Evolutionary conservation across 306 rosid species (phyloP), one percentile per base, ranked within the genome.

Genomic region (Chamaecrista fasciculata): DNA sequence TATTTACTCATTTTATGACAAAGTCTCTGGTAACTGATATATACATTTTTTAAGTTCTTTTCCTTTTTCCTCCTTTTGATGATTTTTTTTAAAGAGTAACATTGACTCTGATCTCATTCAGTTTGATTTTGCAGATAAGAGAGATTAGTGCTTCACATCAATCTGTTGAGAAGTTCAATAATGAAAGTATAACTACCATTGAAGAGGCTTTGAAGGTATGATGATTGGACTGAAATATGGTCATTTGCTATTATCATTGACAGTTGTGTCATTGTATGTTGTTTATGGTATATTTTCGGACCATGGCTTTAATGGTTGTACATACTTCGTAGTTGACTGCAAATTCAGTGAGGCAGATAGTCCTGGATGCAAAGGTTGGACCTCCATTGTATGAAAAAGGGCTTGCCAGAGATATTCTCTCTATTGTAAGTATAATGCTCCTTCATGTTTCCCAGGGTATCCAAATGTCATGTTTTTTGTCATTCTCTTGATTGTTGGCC

Each of bases 381-480:
- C 96, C 95, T 55, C 98, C 96, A 10, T 84, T 70, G 19, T 87
- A 76, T 81, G 98, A 92, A 85, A 89, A 77, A 43, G 96, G 92
- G 29, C 89, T 92, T 37, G 98, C 96, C 11, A 59, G 56, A 63
- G 93, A 92, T 69, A 81, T 92, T 73, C 80, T 92, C 39, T 86
- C 87, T 72, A 73, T 69, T 75, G 98, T 92, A 83, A 87, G 98
- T 86, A 79, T 75, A 26, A 9, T 33, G 29, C 42, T 58, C n/a
- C 36, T 48, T 47, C 64, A 43, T 50, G 67, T 55, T 67, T 14
- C 43, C 65, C 19, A 3, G 47, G 77, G 44, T 24, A 47, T 12
- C 59, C 29, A 29, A 6, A 48, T 34, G 24, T 47, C 53, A 55
- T 64, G 6, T 29, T 18, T 58, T 37, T 48, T 15, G 26, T 53